These are phyloP conservation scores for Lepidium aucheri DNA, from an alignment of 345 rosid genomes.

Conservation along the genomic window DNA sequence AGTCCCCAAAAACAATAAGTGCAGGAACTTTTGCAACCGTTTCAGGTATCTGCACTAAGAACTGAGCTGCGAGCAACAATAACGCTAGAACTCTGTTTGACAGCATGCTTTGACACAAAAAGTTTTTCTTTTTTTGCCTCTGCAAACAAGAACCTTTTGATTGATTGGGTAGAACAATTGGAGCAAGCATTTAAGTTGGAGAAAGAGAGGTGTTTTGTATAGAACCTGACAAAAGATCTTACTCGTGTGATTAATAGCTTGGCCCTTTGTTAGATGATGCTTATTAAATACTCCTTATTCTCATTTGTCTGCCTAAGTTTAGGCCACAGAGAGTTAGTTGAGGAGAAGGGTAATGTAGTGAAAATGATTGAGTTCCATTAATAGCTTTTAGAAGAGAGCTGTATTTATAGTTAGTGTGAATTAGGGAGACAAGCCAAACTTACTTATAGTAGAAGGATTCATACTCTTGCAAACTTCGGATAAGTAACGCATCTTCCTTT, in stretches of 20 bases:
- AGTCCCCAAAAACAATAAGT: slow-evolving; percentile 69
- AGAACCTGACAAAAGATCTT: background rate
- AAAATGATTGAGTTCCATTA: slow-evolving; percentile 1
- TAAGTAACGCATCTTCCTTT: slow-evolving; percentile 12
- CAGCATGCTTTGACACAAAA: slow-evolving; percentile 29
- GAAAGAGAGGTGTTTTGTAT: slow-evolving; percentile 4
- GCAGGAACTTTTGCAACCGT: slow-evolving; percentile 44
- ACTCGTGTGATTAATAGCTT: slow-evolving; percentile 6
- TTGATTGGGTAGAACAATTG: background rate
- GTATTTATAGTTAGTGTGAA: background rate
- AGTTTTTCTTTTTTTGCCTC: background rate
- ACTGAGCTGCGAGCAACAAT: slow-evolving; percentile 20
- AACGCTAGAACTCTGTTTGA: slow-evolving; percentile 9
- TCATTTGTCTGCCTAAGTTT: background rate
- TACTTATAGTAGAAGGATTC: slow-evolving; percentile 14
- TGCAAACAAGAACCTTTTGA: background rate
- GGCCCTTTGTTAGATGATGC: slow-evolving; percentile 9
- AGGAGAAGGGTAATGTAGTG: slow-evolving; percentile 16
- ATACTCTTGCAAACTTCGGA: slow-evolving; percentile 7
- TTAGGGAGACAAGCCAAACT: background rate
- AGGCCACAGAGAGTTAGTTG: slow-evolving; percentile 20
- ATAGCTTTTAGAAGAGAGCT: background rate
- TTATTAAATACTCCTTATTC: slow-evolving; percentile 8
- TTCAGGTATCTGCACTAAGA: slow-evolving; percentile 28
- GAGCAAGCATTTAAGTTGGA: background rate